Evolutionary conservation across 192 early-diverging fungal species (phyloP).

Genomic region (Oehlia diaphana): DNA sequence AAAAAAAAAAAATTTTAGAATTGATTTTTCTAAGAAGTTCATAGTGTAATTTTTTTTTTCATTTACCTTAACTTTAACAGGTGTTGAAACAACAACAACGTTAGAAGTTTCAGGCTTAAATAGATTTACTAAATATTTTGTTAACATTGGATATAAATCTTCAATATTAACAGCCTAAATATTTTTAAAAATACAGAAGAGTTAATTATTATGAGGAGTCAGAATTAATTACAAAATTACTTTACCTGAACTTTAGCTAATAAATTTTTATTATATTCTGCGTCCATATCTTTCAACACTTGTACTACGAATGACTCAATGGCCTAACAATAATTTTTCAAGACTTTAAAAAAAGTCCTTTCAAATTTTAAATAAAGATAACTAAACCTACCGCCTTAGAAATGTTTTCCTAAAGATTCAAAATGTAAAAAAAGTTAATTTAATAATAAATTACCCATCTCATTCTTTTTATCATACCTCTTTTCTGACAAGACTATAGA

Average conservation of each 20-base stretch:
- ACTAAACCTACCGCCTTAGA: neutral
- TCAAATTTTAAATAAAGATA: neutral
- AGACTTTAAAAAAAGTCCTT: too few species aligned
- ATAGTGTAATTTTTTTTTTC: too few species aligned
- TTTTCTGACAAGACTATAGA: constrained; percentile 50
- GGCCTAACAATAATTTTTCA: constrained; percentile 35
- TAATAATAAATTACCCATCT: neutral
- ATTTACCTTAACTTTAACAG: constrained; percentile 45
- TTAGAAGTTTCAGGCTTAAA: constrained; percentile 51
- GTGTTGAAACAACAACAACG: constrained; percentile 50
- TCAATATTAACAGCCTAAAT: constrained; percentile 43
- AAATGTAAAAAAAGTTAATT: neutral
- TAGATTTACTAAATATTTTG: constrained; percentile 52
- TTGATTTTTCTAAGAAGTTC: neutral
- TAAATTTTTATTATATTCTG: constrained; percentile 51
- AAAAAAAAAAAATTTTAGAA: neutral
- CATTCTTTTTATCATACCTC: constrained; percentile 30
- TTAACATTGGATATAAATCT: constrained; percentile 47
- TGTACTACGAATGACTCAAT: constrained; percentile 51
- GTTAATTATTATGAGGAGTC: too few species aligned
- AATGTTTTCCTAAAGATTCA: neutral
- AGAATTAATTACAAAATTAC: neutral
- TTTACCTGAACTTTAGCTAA: constrained; percentile 50
- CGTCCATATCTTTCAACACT: constrained; percentile 48
- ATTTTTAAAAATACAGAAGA: neutral